Evolutionary conservation across 805 yeast species (phyloP), one percentile per base, ranked within the genome.

Genomic region (Wickerhamiella sorbophila): DNA sequence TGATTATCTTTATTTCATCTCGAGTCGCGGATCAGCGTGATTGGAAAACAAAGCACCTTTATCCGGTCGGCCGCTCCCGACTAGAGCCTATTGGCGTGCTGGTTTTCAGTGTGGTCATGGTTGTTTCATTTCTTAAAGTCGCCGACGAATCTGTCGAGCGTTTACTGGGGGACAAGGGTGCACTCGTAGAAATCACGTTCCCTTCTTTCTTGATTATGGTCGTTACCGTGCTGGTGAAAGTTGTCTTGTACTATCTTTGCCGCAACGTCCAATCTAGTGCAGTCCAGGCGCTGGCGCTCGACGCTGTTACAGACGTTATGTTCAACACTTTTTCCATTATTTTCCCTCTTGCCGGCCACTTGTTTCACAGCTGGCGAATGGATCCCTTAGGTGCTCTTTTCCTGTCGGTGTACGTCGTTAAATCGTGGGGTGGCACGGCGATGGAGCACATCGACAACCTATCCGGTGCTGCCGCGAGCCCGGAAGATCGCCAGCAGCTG

Each of bases 11-110:
- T 60, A 56, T 71, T 36, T 72, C 81, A 40, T 76, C 80, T 48
- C 38, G 52, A 6, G 48, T 59, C 27, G 65, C 62, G 8, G 64
- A 54, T 27, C 56, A 53, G 4, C 58, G 64, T 9, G 69, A 70
- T 52, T 69, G 76, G 67, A 62, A 65, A 40, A 62, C 71, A 2
- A 49, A 50, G 36, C 58, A 54, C 38, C 46, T 55, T 16, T 61
- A 71, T 50, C 93, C 93, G 0, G 73, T 82, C 19, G 93, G 93
- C 2, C 64, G 82, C 37, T 67, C 75, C 31, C 69, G 86, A 46
- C 62, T 81, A 31, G 91, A 81, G 54, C 93, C 93, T 1, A 66
- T 81, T 43, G 91, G 93, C 0, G 79, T 81, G 15, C 64, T 82
- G 44, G 74, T 81, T 2, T 81, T 81, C 53, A 77, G 85, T 1